These are phyloP conservation scores for Eucalyptus virginea DNA, from an alignment of 345 rosid genomes.

Conservation along the genomic window DNA sequence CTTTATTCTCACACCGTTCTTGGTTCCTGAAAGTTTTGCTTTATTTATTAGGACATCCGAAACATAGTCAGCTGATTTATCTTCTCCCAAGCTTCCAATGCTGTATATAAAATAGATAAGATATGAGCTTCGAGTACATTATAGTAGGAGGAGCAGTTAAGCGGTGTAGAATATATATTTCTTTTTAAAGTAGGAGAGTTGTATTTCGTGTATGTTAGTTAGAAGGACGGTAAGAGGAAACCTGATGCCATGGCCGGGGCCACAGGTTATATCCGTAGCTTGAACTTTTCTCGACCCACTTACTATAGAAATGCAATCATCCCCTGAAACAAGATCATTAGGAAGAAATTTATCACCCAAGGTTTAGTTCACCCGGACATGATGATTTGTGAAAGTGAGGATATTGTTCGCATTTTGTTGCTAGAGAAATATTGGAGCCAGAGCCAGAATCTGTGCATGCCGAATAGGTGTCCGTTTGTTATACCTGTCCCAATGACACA, in stretches of 20 bases:
- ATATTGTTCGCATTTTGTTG: background rate
- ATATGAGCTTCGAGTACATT: background rate
- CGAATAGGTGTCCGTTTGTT: background rate
- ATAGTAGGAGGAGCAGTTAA: background rate
- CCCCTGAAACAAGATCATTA: slow-evolving; percentile 36
- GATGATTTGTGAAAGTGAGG: background rate
- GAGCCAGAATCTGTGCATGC: background rate
- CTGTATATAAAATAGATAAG: slow-evolving; percentile 10
- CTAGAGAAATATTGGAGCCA: background rate
- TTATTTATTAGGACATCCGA: slow-evolving; percentile 61
- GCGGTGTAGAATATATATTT: background rate
- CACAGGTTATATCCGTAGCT: slow-evolving; percentile 65
- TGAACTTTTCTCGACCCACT: slow-evolving; percentile 71
- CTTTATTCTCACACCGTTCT: slow-evolving; percentile 83
- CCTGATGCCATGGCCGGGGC: slow-evolving; percentile 99
- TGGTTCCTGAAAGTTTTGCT: slow-evolving; percentile 58
- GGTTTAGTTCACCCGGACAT: background rate
- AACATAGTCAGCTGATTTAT: slow-evolving; percentile 43
- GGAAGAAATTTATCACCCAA: background rate
- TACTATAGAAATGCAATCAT: slow-evolving; percentile 89
- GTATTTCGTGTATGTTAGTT: background rate
- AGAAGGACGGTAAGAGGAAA: background rate
- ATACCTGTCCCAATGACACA: slow-evolving; percentile 60
- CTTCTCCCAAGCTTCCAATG: slow-evolving; percentile 84
- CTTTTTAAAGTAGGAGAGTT: background rate